Conservation (phyloP, 2,329 filamentous ascomycete genomes). For the Penicillium crustosum region DNA sequence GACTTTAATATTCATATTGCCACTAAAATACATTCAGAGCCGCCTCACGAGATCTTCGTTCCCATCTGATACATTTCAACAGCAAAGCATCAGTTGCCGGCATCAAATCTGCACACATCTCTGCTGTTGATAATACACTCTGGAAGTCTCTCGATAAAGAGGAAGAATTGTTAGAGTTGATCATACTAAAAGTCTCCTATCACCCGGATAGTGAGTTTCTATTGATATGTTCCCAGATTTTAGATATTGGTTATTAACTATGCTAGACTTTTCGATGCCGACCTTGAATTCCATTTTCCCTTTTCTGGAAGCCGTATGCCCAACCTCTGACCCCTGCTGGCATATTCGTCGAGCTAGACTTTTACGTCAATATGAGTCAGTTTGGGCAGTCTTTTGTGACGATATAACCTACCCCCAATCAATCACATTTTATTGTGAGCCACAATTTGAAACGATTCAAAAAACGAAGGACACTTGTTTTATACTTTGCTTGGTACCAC, state of each 20-base stretch:
- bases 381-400: background rate
- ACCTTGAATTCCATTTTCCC: conserved; percentile 1
- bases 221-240: background rate
- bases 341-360: background rate
- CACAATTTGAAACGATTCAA: background rate
- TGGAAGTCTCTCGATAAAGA: background rate
- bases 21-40: background rate
- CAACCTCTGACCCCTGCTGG: background rate
- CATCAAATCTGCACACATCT: background rate
- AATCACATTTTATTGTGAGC: background rate
- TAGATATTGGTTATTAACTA: background rate
- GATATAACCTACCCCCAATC: background rate
- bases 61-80: background rate
- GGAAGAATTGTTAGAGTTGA: background rate
- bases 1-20: background rate
- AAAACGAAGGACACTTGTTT: background rate
- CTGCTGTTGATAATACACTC: background rate
- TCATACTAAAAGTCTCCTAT: background rate
- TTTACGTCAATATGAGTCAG: background rate
- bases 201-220: background rate
- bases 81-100: background rate
- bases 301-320: background rate
- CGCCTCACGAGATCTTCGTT: background rate
- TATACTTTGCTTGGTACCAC: background rate
- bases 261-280: background rate